Evolutionary conservation across 1,139 yeast genomes (phyloP), one percentile per base, ranked within the genome.

Genomic region (Blastobotrys raffinosifermentans): DNA sequence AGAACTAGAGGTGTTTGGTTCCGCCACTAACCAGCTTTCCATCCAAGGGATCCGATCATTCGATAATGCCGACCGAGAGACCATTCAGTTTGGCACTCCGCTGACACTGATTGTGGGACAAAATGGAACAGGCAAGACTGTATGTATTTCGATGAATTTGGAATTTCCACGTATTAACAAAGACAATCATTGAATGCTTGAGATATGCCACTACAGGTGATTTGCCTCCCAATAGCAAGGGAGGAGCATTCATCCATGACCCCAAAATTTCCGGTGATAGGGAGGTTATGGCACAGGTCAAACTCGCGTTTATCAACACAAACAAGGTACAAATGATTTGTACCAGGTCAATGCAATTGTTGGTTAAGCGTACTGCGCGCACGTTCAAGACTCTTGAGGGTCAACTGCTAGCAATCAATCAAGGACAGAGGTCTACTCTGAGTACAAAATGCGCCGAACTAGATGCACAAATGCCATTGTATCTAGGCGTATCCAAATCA

Each of bases 51-150:
- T 93, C 4, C 68, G 99, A 32, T 87, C 97, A 0, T 93, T 91
- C 56, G 93, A 84, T 48, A 80, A 86, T 13, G 79, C 80, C 46
- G 75, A 77, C 34, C 72, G 85, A 19, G 96, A 91, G 54, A 81
- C 89, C 2, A 86, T 93, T 44, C 86, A 84, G 54, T 93, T 93
- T 61, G 91, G 91, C 8, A 75, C 76, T 32, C 99, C 99, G 0
- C 63, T 93, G 53, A 93, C 98, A 0, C 68, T 93, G 39, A 91
- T 93, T 41, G 95, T 94, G 34, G 99, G 99, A 0, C 86, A 84
- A 43, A 93, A 93, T 63, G 99, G 98, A 29, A 82, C 96, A 26
- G 99, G 99, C n/a, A 93, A 93, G 58, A 93, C 99, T 0, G 66
- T 60, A 45, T 22, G 64, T 47, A 8, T 4, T 3, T 16, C n/a